A percentile compares a stretch with the other conserved stretches of the same genome.
These are phyloP conservation scores for Colletotrichum eleusines DNA, from an alignment of 2,329 filamentous ascomycete species.

Conservation along the genomic window DNA sequence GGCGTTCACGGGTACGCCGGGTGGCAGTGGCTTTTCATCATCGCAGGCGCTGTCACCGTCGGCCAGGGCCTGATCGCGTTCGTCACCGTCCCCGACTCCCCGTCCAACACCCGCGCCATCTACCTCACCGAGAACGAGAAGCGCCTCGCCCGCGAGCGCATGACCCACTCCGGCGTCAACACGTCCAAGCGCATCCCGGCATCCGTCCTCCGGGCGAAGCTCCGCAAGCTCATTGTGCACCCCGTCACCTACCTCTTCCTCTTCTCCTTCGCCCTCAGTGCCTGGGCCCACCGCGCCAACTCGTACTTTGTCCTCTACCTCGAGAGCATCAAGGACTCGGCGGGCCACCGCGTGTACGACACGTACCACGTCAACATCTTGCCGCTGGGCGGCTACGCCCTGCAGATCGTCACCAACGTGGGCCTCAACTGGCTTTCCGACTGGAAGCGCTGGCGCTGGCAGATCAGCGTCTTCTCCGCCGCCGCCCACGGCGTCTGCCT, in stretches of 20 bases:
- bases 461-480: conserved; percentile 50
- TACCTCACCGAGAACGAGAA: conserved; percentile 49
- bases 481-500: conserved; percentile 49
- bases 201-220: conserved; percentile 44
- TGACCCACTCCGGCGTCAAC: conserved; percentile 48
- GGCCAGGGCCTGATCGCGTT: conserved; percentile 55
- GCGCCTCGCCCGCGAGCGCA: conserved; percentile 45
- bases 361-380: conserved; percentile 51
- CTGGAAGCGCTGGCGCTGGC: conserved; percentile 55
- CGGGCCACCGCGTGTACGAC: conserved; percentile 47
- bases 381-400: conserved; percentile 48
- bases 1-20: conserved; percentile 55
- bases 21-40: conserved; percentile 62
- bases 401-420: conserved; percentile 53
- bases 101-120: conserved; percentile 48
- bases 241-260: conserved; percentile 51
- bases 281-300: conserved; percentile 50
- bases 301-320: conserved; percentile 53
- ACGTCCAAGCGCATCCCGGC: conserved; percentile 47
- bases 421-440: conserved; percentile 53
- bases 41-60: conserved; percentile 58
- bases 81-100: conserved; percentile 53
- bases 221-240: conserved; percentile 47
- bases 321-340: conserved; percentile 46
- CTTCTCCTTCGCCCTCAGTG: conserved; percentile 47